A percentile compares a stretch with the other conserved stretches of the same genome.
Conservation (phyloP, 2,329 filamentous ascomycete genomes). For the Drechslera avenae region DNA sequence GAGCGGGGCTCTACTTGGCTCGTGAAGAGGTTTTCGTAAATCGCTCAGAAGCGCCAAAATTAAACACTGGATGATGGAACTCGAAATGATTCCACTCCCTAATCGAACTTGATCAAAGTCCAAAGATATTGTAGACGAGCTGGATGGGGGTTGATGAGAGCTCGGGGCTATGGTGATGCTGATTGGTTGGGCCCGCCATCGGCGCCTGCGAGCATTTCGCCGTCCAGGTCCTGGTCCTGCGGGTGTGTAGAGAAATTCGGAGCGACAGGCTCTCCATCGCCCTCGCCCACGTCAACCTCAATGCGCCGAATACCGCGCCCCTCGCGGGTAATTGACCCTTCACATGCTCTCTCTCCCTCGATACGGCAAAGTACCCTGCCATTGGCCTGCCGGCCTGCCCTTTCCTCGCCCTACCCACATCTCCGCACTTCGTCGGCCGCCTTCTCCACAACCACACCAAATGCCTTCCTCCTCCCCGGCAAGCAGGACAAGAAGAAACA, state of each 20-base stretch:
- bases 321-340: constrained; percentile 40
- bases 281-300: constrained; percentile 28
- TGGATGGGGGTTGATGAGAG: not conserved
- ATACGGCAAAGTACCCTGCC: constrained; percentile 22
- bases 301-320: constrained; percentile 48
- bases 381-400: constrained; percentile 16
- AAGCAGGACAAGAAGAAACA: constrained; percentile 46
- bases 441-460: constrained; percentile 39
- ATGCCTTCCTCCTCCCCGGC: constrained; percentile 30
- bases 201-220: constrained; percentile 21
- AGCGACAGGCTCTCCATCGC: constrained; percentile 19
- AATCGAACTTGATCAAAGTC: too few relatives aligned
- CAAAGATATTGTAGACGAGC: not conserved
- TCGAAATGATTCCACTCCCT: too few relatives aligned
- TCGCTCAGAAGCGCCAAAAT: not conserved
- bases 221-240: too few relatives aligned
- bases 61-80: too few relatives aligned
- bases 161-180: constrained; percentile 21
- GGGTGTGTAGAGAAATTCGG: constrained; percentile 16
- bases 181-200: constrained; percentile 25
- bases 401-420: constrained; percentile 18
- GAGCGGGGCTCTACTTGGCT: constrained; percentile 79
- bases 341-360: constrained; percentile 19
- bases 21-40: constrained; percentile 67
- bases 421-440: constrained; percentile 24